Evolutionary conservation across 176 grass and related monocot genomes (phyloP).

Genomic region (Tillandsia fasciculata): DNA sequence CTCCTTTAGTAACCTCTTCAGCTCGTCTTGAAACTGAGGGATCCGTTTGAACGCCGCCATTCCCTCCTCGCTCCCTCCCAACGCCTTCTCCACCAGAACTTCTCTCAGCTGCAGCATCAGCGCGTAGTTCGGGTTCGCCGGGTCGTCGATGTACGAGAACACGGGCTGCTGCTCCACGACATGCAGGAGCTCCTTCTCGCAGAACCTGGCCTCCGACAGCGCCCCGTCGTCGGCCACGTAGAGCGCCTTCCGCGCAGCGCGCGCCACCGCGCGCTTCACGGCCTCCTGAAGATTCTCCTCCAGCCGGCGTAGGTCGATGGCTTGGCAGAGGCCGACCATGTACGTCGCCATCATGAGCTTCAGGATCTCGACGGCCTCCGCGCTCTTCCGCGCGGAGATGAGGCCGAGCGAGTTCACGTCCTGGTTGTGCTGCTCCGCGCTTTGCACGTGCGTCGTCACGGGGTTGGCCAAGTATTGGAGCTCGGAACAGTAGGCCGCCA

Average conservation of each 20-base stretch:
- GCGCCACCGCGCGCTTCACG: constrained; percentile 11
- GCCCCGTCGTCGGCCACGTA: constrained; percentile 4
- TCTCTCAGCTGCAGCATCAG: constrained; percentile 17
- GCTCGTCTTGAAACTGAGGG: constrained; percentile 15
- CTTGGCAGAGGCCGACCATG: constrained; percentile 23
- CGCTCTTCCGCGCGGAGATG: constrained; percentile 21
- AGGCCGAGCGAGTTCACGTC: constrained; percentile 21
- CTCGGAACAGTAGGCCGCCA: constrained; percentile 24
- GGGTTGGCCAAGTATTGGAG: constrained; percentile 24
- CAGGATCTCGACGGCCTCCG: constrained; percentile 19
- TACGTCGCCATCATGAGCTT: constrained; percentile 20
- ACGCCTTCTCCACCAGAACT: constrained; percentile 17
- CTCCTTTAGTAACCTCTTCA: neutral
- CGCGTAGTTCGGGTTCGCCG: constrained; percentile 7
- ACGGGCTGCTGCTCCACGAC: constrained; percentile 17
- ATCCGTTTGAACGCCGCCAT: constrained; percentile 13
- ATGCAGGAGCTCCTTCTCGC: constrained; percentile 17
- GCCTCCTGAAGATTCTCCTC: constrained; percentile 11
- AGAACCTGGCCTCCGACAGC: constrained; percentile 13
- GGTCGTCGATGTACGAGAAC: constrained; percentile 21
- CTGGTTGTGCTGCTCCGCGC: constrained; percentile 29
- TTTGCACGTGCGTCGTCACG: constrained; percentile 23
- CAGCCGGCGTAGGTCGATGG: constrained; percentile 6
- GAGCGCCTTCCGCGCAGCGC: constrained; percentile 2
- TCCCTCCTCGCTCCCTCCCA: constrained; percentile 6